Conservation (phyloP, 179 eudicot species). For the Nepenthes alata region DNA sequence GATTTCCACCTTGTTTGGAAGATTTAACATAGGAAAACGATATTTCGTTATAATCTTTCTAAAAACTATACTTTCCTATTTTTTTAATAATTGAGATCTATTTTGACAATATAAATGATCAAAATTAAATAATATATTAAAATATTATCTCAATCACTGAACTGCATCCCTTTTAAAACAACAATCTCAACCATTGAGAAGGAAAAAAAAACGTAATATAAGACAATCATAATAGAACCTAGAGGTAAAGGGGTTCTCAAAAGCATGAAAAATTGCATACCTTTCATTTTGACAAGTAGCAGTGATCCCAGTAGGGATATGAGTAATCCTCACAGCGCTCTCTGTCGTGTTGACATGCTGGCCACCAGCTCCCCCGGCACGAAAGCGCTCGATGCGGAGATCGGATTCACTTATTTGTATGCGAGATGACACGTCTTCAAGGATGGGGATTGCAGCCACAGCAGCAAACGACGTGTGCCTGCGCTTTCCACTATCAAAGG, state of each 20-base stretch:
- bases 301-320: conserved; percentile 78
- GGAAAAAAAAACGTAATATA: background rate
- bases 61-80: too few relatives aligned
- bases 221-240: background rate
- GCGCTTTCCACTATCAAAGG: conserved; percentile 86
- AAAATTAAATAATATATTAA: too few relatives aligned
- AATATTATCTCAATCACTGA: too few relatives aligned
- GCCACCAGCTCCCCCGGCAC: conserved; percentile 94
- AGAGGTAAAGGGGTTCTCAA: too few relatives aligned
- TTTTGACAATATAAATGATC: too few relatives aligned
- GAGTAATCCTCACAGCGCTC: conserved; percentile 88
- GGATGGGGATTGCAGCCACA: conserved; percentile 91
- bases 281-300: conserved; percentile 94
- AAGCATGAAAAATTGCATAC: conserved; percentile 15
- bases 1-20: too few relatives aligned
- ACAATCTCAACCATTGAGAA: too few relatives aligned
- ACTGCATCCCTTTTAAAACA: too few relatives aligned
- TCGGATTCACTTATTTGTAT: conserved; percentile 91
- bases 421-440: conserved; percentile 56
- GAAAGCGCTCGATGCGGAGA: conserved; percentile 71
- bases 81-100: too few relatives aligned
- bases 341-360: conserved; percentile 87
- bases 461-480: conserved; percentile 95
- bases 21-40: too few relatives aligned
- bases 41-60: too few relatives aligned